Percentiles rank a stretch among this genome's conserved stretches.
phyloP scores from a whole-genome alignment of 768 basidiomycete genomes.

The Suillus alpinus region DNA sequence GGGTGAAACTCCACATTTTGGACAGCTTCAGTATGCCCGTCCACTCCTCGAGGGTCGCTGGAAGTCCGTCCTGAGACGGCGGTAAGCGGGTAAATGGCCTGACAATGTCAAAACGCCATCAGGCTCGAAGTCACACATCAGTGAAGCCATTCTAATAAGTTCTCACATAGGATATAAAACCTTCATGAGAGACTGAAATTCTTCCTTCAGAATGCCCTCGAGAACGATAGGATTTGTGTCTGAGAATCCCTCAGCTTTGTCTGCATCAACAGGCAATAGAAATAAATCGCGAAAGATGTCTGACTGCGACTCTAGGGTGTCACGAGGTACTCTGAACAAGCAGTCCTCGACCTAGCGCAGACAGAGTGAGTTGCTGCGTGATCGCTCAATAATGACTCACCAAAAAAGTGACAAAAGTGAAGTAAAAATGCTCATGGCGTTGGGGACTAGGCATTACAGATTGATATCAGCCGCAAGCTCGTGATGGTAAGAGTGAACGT shows the following conservation, averaged over 20 bases:
- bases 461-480: neutral
- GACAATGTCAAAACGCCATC: neutral
- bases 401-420: slow-evolving; percentile 13
- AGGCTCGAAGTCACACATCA: neutral
- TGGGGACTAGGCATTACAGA: neutral
- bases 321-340: slow-evolving; percentile 27
- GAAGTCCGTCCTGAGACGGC: neutral
- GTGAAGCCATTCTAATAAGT: neutral
- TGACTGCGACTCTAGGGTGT: slow-evolving; percentile 21
- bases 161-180: slow-evolving; percentile 20
- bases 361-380: neutral
- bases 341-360: slow-evolving; percentile 22
- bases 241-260: slow-evolving; percentile 16
- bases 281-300: slow-evolving; percentile 26
- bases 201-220: slow-evolving; percentile 19
- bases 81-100: neutral
- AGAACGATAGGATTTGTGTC: slow-evolving; percentile 23
- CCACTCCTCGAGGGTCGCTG: slow-evolving; percentile 30
- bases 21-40: slow-evolving; percentile 37
- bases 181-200: slow-evolving; percentile 24
- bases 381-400: neutral
- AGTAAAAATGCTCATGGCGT: slow-evolving; percentile 9
- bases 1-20: slow-evolving; percentile 36
- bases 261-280: slow-evolving; percentile 12
- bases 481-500: neutral